Percentiles rank a stretch among this genome's conserved stretches.
Evolutionary conservation across 306 rosid genomes (phyloP).

Genomic region (Quercus dentata): DNA sequence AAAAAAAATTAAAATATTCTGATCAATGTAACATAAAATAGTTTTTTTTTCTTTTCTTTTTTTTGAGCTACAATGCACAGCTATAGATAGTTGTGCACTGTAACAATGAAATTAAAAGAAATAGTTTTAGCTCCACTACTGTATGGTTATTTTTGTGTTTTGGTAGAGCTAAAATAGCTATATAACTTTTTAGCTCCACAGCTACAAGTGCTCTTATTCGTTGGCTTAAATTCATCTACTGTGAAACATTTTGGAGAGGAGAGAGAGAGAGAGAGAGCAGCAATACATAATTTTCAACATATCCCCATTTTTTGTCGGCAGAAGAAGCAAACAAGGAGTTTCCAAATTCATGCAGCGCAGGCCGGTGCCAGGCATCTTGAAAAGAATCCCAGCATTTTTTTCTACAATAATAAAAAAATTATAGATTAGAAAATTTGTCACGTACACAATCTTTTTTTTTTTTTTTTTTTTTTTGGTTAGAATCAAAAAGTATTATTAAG

Average conservation of each 20-base stretch:
- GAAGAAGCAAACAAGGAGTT: not conserved
- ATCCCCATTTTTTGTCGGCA: not conserved
- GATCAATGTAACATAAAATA: too few relatives aligned
- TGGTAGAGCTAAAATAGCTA: too few relatives aligned
- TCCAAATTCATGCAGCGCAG: slow-evolving; percentile 52
- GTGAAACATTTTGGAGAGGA: not conserved
- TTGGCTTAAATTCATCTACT: not conserved
- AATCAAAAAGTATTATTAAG: not conserved
- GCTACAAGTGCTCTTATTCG: not conserved
- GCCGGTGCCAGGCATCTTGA: slow-evolving; percentile 82
- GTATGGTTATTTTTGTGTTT: too few relatives aligned
- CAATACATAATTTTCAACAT: not conserved
- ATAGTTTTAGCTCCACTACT: too few relatives aligned
- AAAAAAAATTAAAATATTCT: too few relatives aligned
- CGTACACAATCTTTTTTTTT: not conserved
- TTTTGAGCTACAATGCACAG: too few relatives aligned
- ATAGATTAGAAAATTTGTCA: not conserved
- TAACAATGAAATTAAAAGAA: too few relatives aligned
- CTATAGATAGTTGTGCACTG: too few relatives aligned
- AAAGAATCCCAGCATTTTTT: slow-evolving; percentile 68
- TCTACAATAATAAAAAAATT: slow-evolving; percentile 32
- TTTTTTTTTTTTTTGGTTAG: not conserved
- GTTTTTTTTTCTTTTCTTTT: too few relatives aligned
- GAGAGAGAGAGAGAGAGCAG: not conserved
- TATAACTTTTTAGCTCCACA: too few relatives aligned